phyloP scores from a whole-genome alignment of 345 rosid species.

The Camelina sativa region DNA sequence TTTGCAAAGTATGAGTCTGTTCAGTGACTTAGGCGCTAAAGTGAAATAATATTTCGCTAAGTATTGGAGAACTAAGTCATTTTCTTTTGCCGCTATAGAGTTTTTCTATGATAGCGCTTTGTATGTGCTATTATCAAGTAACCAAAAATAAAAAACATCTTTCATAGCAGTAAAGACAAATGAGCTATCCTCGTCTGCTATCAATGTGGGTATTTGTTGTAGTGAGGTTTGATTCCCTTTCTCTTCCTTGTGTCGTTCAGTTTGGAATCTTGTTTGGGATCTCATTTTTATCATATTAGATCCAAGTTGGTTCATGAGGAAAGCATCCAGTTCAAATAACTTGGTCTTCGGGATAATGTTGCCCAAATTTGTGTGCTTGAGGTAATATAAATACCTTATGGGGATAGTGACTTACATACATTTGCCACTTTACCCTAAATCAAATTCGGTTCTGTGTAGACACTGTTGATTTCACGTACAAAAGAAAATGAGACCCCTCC shows the following conservation, averaged over 20 bases:
- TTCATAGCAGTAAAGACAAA: too few species aligned
- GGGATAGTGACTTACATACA: conserved; percentile 15
- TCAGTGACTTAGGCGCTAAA: too few species aligned
- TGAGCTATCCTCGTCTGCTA: too few species aligned
- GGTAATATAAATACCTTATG: conserved; percentile 51
- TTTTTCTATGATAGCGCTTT: too few species aligned
- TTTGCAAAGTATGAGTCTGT: too few species aligned
- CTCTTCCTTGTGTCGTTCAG: conserved; percentile 24
- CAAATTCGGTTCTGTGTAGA: conserved; percentile 36
- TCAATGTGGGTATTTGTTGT: too few species aligned
- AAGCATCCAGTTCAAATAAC: conserved; percentile 74
- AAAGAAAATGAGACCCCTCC: conserved; percentile 44
- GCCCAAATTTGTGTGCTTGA: conserved; percentile 96
- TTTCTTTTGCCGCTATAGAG: too few species aligned
- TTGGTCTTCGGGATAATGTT: conserved; percentile 95
- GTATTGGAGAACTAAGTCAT: too few species aligned
- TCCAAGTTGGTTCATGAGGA: conserved; percentile 91
- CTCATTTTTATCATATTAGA: conserved; percentile 50
- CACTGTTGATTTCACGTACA: conserved; percentile 51
- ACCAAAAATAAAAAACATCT: too few species aligned
- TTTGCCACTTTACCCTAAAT: conserved; percentile 4
- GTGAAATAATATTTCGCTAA: too few species aligned
- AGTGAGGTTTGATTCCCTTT: conserved; percentile 55
- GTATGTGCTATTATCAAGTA: too few species aligned
- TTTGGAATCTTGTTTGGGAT: conserved; percentile 29